Evolutionary conservation across 1,284 basidiomycete species (phyloP), one percentile per base, ranked within the genome.

Genomic region (Polyporus tsugae): DNA sequence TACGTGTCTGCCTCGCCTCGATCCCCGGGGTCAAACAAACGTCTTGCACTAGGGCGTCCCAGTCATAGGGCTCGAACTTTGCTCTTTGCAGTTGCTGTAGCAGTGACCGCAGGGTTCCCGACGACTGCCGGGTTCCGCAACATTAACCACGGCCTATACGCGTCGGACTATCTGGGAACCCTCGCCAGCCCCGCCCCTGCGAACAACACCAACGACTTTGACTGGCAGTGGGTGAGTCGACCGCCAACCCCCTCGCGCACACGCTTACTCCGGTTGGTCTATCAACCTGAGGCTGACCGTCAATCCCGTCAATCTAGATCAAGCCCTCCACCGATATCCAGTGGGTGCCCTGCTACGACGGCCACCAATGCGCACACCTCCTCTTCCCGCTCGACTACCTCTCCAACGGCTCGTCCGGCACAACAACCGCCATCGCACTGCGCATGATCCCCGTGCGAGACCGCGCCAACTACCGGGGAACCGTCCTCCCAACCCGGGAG

Each of bases 401-500:
- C 33, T 63, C 62, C 25, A 76, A 17, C 29, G 19, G 4, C 22
- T 17, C 59, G 4, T 33, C 68, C 35, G 70, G 70, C 1, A 73
- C 70, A 5, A 76, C 75, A 29, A 81, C 79, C 0, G 75, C 77
- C 36, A 81, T 84, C 62, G 83, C 84, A 0, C 70, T 85, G 22
- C 75, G 68, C n/a, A 69, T 75, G 68, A 75, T 81, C n/a, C 80
- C 77, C 0, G 73, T 68, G 10, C 57, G 75, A 46, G 44, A 71
- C 36, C 70, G 65, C 53, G 39, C 75, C 66, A 73, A 80, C 42
- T 85, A 85, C 71, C 78, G 79, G 36, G 85, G 85, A 0, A 83
- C 85, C 0, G 76, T 87, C 19, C 76, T 87, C 4, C 86, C 73
- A 88, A 88, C 69, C 87, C 87, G 0, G 86, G 86, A 0, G 86